Evolutionary conservation across 2,329 filamentous ascomycete species (phyloP).

Genomic region (Aspergillus bombycis): DNA sequence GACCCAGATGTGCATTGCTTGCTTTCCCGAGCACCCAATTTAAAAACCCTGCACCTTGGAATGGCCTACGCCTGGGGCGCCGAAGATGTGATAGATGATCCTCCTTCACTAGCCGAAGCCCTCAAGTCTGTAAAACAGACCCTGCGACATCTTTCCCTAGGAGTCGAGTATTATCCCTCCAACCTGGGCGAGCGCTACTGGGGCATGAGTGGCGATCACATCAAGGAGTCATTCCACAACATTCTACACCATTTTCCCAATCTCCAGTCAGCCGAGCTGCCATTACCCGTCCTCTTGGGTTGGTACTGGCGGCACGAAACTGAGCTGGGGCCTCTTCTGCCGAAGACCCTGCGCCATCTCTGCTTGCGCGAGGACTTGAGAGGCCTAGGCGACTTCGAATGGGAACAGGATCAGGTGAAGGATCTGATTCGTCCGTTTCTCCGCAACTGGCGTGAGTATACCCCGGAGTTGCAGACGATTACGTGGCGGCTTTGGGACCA

Average conservation of each 20-base stretch:
- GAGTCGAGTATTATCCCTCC: neutral
- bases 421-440: neutral
- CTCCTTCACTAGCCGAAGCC: neutral
- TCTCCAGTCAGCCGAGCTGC: constrained; percentile 3
- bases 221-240: neutral
- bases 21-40: neutral
- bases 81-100: neutral
- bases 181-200: neutral
- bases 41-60: neutral
- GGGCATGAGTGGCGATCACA: neutral
- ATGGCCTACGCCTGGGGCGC: neutral
- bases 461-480: neutral
- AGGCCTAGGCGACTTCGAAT: neutral
- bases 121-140: neutral
- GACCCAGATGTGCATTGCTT: neutral
- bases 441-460: neutral
- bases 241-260: neutral
- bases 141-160: neutral
- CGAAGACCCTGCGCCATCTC: neutral
- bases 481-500: constrained; percentile 1
- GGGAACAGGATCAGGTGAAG: neutral
- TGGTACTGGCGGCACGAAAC: neutral
- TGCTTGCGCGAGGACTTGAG: neutral
- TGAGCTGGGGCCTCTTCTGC: neutral
- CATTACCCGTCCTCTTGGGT: neutral